Base-by-base conservation (phyloP, 805 yeast species). In the Yueomyces sinensis region DNA sequence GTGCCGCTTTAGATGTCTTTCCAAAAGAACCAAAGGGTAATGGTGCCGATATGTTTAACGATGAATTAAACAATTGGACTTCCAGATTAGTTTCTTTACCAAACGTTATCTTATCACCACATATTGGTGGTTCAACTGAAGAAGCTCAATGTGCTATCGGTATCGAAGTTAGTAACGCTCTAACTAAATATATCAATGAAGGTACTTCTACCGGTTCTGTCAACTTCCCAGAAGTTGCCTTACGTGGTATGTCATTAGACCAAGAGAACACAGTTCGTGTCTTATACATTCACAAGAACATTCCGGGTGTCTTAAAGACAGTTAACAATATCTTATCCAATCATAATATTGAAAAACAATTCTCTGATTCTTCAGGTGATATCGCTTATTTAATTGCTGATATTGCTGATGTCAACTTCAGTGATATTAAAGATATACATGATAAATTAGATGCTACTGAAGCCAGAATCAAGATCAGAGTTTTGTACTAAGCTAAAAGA, bases 131-230 rank as follows among this genome's bases (percentile, higher is more conserved):
- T 46, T 86, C 96, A 34, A 91, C 98, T 32, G 97, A 89, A 63
- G 98, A 91, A 68, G 98, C 98, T 27, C 98, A 91, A 70, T 72
- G 82, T 37, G 94, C 97, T 29, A 91, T 91, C 54, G 98, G 98
- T 65, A 68, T 89, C 41, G 98, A 91, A 66, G 98, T 91, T 41
- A 83, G 79, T 40, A 68, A 80, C 31, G 76, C 94, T 28, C 70
- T 91, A 52, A 69, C 87, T 44, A 83, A 82, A 57, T 91, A 86
- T 67, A 81, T 91, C 59, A 89, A 87, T 63, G 97, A 89, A 68
- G 98, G 98, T 68, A 69, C 76, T 52, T 82, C 97, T 13, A 72
- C 72, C 33, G 97, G 95, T 52, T 87, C 97, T 5, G 98, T 89
- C 39, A 91, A 91, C 72, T 87, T 91, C 94, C 98, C 98, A 53